Evolutionary conservation across 176 grass and related monocot genomes (phyloP), one percentile per base, ranked within the genome.

Genomic region (Paspalum vaginatum): DNA sequence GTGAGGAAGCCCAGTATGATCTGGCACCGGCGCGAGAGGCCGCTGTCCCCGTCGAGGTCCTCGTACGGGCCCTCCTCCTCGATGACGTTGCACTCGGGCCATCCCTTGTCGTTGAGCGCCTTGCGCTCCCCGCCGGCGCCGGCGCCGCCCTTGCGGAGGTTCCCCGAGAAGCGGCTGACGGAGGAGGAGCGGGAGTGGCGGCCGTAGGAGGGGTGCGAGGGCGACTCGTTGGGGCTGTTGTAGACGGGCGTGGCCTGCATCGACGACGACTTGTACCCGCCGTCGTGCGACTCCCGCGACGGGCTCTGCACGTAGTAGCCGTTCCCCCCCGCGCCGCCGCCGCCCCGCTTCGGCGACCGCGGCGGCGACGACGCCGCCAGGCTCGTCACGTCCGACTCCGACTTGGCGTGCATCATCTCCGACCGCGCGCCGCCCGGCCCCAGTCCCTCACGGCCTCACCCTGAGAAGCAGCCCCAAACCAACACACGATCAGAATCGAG

Each of bases 21-120:
- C 79, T 94, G 87, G 88, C 93, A 96, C 0, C 90, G 84, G 38
- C 86, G 80, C 5, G 90, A 93, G 76, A 99, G 80, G 7, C 77
- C 84, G 25, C 74, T 90, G 61, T 95, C 90, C 3, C 85, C 90
- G 46, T 80, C 76, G 68, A 99, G 92, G 52, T 86, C 90, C 44
- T 95, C 90, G 52, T 99, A 99, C 4, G 86, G 47, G 0, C 92
- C 96, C 50, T 99, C 96, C 70, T 95, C 96, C 86, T 95, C 80
- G 64, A 99, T 99, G 75, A 99, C 96, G 67, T 86, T 91, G 70
- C 96, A 99, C 85, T 99, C 96, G 2, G 96, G 96, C 96, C 96
- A 99, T 0, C 92, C 96, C 76, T 99, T 99, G 22, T 95, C 90
- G 68, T 99, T 99, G 58, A 95, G 65, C 1, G 58, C 47, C 66